Percentiles rank a stretch among this genome's conserved stretches.
Evolutionary conservation across 371 early-diverging fungal species (phyloP).

Genomic region (Lichtheimia ramosa): DNA sequence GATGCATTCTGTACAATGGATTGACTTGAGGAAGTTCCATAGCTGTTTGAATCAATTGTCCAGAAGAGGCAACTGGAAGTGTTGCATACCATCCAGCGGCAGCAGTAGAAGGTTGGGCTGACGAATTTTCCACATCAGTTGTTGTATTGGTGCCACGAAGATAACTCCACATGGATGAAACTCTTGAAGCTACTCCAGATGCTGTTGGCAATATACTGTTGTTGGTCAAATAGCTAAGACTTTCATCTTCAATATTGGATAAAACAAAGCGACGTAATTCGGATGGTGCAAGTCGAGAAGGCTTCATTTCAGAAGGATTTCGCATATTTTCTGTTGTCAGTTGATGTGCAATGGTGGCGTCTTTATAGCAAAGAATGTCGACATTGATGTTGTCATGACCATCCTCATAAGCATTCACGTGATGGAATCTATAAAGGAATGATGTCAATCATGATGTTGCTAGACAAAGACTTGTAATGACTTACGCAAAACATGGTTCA

Average conservation of each 20-base stretch:
- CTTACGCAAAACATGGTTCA: conserved; percentile 54
- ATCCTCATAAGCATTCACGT: conserved; percentile 76
- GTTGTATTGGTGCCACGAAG: conserved; percentile 17
- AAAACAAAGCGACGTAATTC: conserved; percentile 66
- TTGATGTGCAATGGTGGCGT: conserved; percentile 62
- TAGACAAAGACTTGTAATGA: not conserved
- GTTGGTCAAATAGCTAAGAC: conserved; percentile 28
- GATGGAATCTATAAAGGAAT: conserved; percentile 46
- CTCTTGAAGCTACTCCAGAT: conserved; percentile 24
- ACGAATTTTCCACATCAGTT: conserved; percentile 10
- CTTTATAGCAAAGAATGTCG: conserved; percentile 65
- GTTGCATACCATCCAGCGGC: conserved; percentile 20
- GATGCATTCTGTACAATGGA: conserved; percentile 48
- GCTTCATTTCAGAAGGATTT: conserved; percentile 37
- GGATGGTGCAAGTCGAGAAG: conserved; percentile 48
- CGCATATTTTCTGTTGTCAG: conserved; percentile 55
- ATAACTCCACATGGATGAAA: conserved; percentile 30
- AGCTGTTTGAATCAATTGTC: conserved; percentile 23
- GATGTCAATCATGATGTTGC: not conserved
- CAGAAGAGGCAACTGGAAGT: conserved; percentile 20
- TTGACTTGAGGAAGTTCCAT: conserved; percentile 73
- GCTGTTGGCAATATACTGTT: conserved; percentile 28
- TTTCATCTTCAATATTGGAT: conserved; percentile 54
- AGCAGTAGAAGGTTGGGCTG: conserved; percentile 1
- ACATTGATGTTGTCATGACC: conserved; percentile 56